Base-by-base conservation (phyloP, 345 rosid species). In the Rhodomyrtus tomentosa region DNA sequence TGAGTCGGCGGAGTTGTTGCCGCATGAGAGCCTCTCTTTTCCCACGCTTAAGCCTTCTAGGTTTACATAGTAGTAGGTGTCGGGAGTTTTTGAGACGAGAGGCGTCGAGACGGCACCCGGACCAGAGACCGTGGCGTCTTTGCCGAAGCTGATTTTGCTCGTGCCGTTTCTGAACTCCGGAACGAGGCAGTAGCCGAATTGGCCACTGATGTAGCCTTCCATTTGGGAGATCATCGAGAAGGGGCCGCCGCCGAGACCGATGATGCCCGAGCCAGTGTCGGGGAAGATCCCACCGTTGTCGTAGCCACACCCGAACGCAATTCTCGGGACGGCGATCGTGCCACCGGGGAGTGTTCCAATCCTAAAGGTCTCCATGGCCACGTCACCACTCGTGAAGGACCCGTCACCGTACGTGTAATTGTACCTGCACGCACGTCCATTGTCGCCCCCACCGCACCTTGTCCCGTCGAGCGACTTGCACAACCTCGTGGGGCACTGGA, bases 191-290 rank as follows among this genome's bases (percentile, higher is more conserved):
- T 93, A 91, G 0, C 95, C 90, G 82, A 95, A 93, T 50, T 83
- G 91, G 10, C 90, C 87, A 8, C 84, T 83, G 18, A 89, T 88
- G 0, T 86, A 45, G 18, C 85, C 24, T 5, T 90, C 85, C 12
- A 92, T 27, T 52, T 95, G 98, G 3, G 92, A 87, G 21, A 91
- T 27, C 7, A 95, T 48, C 2, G 96, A 95, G 50, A 93, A 87
- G 6, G 91, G 81, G 29, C 95, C 93, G 1, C 93, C 91, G 3
- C 95, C 94, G 0, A 95, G 95, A 5, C 96, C 98, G 24, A 93
- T 50, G n/a, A 93, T 90, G 5, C 95, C 95, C 0, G 95, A 89
- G 9, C 95, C 96, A 3, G 36, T 48, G 49, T 87, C 85, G 32
- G 92, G 91, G n/a, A 90, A 92, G 0, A 82, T 76, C 36, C 95